Percentiles rank a stretch among this genome's conserved stretches.
Evolutionary conservation across 2,329 filamentous ascomycete species (phyloP).

Genomic region (Cladophialophora bantiana): DNA sequence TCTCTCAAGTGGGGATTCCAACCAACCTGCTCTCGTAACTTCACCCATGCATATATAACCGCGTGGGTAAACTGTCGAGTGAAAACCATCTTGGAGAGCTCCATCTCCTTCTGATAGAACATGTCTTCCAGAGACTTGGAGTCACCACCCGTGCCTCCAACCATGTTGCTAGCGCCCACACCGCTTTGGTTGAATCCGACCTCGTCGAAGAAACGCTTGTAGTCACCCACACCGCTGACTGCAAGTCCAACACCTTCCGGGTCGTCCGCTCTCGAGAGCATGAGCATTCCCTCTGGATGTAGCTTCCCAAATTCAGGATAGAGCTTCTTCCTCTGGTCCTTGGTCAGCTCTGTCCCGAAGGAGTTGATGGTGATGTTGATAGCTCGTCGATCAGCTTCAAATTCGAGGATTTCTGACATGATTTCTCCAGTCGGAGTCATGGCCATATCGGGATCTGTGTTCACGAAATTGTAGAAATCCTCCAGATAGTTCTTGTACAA

Average conservation of each 20-base stretch:
- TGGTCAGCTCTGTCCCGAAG: constrained; percentile 93
- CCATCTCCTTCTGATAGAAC: constrained; percentile 99
- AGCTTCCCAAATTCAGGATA: constrained; percentile 91
- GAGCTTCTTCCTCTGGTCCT: constrained; percentile 92
- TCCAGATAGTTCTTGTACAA: constrained; percentile 99
- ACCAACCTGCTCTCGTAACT: constrained; percentile 91
- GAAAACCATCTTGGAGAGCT: constrained; percentile 93
- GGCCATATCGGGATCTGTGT: constrained; percentile 81
- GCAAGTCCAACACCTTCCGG: constrained; percentile 91
- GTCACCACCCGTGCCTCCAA: constrained; percentile 77
- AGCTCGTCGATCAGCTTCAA: constrained; percentile 92
- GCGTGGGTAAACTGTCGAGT: constrained; percentile 94
- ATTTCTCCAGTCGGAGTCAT: constrained; percentile 90
- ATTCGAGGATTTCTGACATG: constrained; percentile 95
- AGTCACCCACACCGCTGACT: constrained; percentile 90
- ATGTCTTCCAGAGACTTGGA: constrained; percentile 93
- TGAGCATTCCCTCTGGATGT: constrained; percentile 91
- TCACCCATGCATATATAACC: constrained; percentile 97
- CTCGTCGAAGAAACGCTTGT: constrained; percentile 94
- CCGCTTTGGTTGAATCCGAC: constrained; percentile 78
- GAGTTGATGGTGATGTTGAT: constrained; percentile 99
- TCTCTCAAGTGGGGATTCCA: background rate
- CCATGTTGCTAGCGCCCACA: constrained; percentile 81
- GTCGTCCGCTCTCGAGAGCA: constrained; percentile 94
- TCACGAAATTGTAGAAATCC: constrained; percentile 95